A percentile compares a stretch with the other conserved stretches of the same genome.
phyloP scores from a whole-genome alignment of 768 basidiomycete species.

The Termitomyces bulborhizus region DNA sequence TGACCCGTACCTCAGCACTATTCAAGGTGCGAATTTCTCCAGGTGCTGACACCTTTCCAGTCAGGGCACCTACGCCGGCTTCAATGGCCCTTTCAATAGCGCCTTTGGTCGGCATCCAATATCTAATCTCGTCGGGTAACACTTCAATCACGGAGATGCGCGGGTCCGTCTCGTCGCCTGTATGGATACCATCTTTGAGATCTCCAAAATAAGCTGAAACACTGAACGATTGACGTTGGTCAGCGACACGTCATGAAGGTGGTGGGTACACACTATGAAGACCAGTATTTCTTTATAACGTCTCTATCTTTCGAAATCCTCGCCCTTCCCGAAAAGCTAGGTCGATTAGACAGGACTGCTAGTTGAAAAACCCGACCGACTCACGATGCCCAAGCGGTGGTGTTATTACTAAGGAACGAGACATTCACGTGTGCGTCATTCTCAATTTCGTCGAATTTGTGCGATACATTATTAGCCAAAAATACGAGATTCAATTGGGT shows the following conservation, averaged over 20 bases:
- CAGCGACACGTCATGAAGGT: not conserved
- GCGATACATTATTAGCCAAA: slow-evolving; percentile 66
- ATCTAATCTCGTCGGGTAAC: slow-evolving; percentile 73
- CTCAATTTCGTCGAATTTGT: slow-evolving; percentile 73
- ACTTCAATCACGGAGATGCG: slow-evolving; percentile 77
- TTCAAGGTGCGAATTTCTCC: slow-evolving; percentile 77
- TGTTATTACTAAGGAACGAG: slow-evolving; percentile 61
- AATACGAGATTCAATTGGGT: slow-evolving; percentile 56
- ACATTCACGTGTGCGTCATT: slow-evolving; percentile 78
- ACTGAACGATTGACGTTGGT: slow-evolving; percentile 26
- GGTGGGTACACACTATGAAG: slow-evolving; percentile 31
- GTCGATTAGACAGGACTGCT: not conserved
- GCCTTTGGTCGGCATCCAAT: slow-evolving; percentile 67
- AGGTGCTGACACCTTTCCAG: slow-evolving; percentile 58
- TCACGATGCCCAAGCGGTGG: slow-evolving; percentile 72
- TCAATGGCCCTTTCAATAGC: slow-evolving; percentile 53
- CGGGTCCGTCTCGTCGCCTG: slow-evolving; percentile 75
- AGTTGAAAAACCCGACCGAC: slow-evolving; percentile 10
- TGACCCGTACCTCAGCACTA: slow-evolving; percentile 55
- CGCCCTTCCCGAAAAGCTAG: slow-evolving; percentile 67
- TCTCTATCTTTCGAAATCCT: slow-evolving; percentile 56
- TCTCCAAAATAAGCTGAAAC: slow-evolving; percentile 81
- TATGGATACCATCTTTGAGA: slow-evolving; percentile 78
- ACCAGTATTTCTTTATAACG: slow-evolving; percentile 63
- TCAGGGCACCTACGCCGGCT: slow-evolving; percentile 49